These are phyloP conservation scores for Russula dissimulans DNA, from an alignment of 768 basidiomycete genomes.

Conservation along the genomic window DNA sequence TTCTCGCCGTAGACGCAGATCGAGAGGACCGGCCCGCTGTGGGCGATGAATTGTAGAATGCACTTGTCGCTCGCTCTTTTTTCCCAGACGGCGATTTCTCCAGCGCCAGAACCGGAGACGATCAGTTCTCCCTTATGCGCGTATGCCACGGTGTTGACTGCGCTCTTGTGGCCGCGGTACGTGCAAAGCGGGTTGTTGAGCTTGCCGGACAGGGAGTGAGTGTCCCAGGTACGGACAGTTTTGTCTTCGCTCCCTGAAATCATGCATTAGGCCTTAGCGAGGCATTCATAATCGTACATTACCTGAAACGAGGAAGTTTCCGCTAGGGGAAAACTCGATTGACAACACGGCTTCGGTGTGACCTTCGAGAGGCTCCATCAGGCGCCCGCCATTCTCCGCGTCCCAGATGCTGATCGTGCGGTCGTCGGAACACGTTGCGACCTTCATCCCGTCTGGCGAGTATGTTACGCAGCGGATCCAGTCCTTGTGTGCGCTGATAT, in stretches of 20 bases:
- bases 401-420: conserved; percentile 14
- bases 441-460: conserved; percentile 13
- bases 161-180: conserved; percentile 21
- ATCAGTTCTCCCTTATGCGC: background rate
- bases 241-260: conserved; percentile 4
- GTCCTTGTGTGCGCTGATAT: background rate
- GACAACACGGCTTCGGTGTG: background rate
- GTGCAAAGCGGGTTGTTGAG: background rate
- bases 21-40: background rate
- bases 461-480: conserved; percentile 14
- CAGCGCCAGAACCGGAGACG: conserved; percentile 3
- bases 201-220: background rate
- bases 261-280: background rate
- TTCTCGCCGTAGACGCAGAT: background rate
- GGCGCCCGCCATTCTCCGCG: background rate
- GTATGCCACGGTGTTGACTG: conserved; percentile 5
- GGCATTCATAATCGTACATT: background rate
- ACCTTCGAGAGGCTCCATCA: background rate
- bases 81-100: conserved; percentile 7
- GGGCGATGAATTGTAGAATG: background rate
- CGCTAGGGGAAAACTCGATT: background rate
- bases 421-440: conserved; percentile 17
- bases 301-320: conserved; percentile 7
- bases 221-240: conserved; percentile 2
- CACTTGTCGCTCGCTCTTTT: background rate